A percentile compares a stretch with the other conserved stretches of the same genome.
Conservation (phyloP, 371 early-diverging fungal genomes). For the Mortierella sp. region DNA sequence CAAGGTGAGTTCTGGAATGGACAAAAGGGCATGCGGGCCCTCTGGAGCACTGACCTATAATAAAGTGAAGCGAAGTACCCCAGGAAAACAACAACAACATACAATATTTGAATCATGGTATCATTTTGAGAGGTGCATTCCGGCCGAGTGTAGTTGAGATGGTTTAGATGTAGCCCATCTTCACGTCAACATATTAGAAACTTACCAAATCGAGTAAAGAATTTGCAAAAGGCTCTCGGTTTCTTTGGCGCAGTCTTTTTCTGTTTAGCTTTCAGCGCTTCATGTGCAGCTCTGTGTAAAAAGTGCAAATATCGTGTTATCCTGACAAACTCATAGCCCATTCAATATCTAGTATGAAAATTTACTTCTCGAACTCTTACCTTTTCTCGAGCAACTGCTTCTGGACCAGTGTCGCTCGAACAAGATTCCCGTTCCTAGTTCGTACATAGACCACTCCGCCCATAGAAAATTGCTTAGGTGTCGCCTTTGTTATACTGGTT, state of each 20-base stretch:
- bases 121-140: not conserved
- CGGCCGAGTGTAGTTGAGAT: not conserved
- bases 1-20: constrained; percentile 65
- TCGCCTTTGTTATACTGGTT: constrained; percentile 23
- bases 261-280: constrained; percentile 13
- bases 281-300: constrained; percentile 23
- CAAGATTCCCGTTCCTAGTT: constrained; percentile 61
- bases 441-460: constrained; percentile 59
- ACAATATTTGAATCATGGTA: constrained; percentile 3
- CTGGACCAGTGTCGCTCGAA: constrained; percentile 49
- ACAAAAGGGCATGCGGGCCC: constrained; percentile 57
- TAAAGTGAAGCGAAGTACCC: not conserved
- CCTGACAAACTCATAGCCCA: constrained; percentile 7
- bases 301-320: constrained; percentile 9
- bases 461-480: constrained; percentile 56
- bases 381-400: constrained; percentile 32
- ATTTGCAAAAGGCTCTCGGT: constrained; percentile 36
- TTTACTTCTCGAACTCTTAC: constrained; percentile 19
- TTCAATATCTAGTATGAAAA: not conserved
- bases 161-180: too few species aligned
- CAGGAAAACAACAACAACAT: constrained; percentile 6
- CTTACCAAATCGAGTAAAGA: constrained; percentile 53
- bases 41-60: constrained; percentile 59
- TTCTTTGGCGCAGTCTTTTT: constrained; percentile 18
- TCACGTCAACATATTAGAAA: not conserved